A percentile compares a stretch with the other conserved stretches of the same genome.
These are phyloP conservation scores for Pythium pectinolyticum DNA, from an alignment of 352 stramenopile species.

Conservation along the genomic window DNA sequence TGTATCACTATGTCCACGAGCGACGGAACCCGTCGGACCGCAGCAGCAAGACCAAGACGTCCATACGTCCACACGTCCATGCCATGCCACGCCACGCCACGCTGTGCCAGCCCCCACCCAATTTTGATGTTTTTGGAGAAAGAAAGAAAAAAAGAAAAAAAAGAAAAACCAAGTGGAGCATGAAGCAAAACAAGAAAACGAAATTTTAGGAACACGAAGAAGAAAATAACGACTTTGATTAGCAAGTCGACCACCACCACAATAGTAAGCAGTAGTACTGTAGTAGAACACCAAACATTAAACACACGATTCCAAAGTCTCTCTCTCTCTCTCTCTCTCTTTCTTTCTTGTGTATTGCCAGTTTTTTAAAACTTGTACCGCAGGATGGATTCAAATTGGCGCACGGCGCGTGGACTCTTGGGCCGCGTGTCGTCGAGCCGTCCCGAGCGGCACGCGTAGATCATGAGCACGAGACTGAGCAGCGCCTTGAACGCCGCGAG, in stretches of 20 bases:
- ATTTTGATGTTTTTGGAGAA: constrained; percentile 2
- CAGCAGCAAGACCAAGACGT: background rate
- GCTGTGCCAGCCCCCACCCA: background rate
- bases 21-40: background rate
- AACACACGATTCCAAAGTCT: no score
- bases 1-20: constrained; percentile 66
- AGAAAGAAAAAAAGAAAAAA: background rate
- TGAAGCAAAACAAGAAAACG: constrained; percentile 8
- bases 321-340: constrained; percentile 3
- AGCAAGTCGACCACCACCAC: no score
- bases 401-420: constrained; percentile 60
- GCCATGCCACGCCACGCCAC: background rate
- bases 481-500: constrained; percentile 79
- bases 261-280: no score
- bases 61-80: no score
- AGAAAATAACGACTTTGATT: no score
- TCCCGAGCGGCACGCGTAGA: constrained; percentile 67
- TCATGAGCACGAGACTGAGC: constrained; percentile 75
- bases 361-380: constrained; percentile 36
- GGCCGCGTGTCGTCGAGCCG: constrained; percentile 65
- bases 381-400: constrained; percentile 63
- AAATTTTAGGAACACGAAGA: constrained; percentile 8
- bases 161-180: background rate
- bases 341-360: background rate
- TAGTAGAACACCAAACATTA: no score